A percentile compares a stretch with the other conserved stretches of the same genome.
Conservation (phyloP, 1,284 basidiomycete genomes). For the Ceratobasidium sp. region DNA sequence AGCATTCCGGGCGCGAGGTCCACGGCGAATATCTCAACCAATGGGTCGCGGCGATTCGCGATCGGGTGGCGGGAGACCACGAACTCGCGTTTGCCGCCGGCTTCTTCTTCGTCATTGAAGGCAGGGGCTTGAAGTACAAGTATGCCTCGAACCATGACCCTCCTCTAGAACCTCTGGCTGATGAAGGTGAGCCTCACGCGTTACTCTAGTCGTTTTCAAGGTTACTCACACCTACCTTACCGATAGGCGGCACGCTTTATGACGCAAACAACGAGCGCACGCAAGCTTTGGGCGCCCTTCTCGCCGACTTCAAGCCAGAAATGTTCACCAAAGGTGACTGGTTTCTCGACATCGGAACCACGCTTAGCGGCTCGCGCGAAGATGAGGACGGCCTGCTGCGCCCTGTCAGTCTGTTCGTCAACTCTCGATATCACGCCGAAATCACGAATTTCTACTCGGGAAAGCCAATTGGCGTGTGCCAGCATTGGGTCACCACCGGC, state of each 20-base stretch:
- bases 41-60: too few species aligned
- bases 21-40: too few species aligned
- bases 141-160: neutral
- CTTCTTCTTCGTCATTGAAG: constrained; percentile 4
- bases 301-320: neutral
- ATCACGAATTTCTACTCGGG: constrained; percentile 9
- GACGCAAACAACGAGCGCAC: neutral
- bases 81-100: neutral
- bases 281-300: neutral
- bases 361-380: neutral
- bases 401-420: neutral
- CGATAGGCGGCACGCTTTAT: neutral
- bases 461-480: neutral
- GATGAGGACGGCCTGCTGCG: neutral
- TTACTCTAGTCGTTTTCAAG: neutral
- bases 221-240: too few species aligned
- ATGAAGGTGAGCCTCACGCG: neutral
- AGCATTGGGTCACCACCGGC: neutral
- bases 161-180: neutral
- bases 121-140: constrained; percentile 8
- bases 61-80: neutral
- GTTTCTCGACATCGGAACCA: constrained; percentile 17
- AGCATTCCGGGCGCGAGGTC: too few species aligned
- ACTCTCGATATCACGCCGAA: neutral
- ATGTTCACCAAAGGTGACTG: neutral